A percentile compares a stretch with the other conserved stretches of the same genome.
phyloP scores from a whole-genome alignment of 148 eudicot genomes.

The Nepenthes mirabilis region DNA sequence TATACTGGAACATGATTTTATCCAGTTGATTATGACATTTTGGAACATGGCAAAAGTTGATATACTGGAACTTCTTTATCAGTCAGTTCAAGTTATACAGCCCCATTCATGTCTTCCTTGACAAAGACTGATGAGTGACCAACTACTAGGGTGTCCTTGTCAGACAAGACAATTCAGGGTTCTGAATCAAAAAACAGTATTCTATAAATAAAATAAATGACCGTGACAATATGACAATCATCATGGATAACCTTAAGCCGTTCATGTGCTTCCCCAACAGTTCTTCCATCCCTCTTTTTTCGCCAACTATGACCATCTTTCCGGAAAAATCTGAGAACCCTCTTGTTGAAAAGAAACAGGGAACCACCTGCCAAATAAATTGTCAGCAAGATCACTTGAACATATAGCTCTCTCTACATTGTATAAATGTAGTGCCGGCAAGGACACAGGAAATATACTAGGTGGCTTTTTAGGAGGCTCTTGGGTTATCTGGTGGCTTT shows the following conservation, averaged over 20 bases:
- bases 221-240: not conserved
- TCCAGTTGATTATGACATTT: no score
- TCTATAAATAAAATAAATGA: not conserved
- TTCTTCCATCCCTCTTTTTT: constrained; percentile 67
- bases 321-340: constrained; percentile 76
- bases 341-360: constrained; percentile 80
- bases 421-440: not conserved
- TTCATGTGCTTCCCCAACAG: constrained; percentile 92
- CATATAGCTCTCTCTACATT: not conserved
- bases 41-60: no score
- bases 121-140: no score
- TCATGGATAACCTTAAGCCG: constrained; percentile 61
- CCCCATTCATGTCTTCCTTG: no score
- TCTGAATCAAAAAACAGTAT: not conserved
- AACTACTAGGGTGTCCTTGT: no score
- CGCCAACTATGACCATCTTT: constrained; percentile 92
- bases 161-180: not conserved
- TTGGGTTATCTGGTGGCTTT: constrained; percentile 45
- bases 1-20: no score
- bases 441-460: constrained; percentile 21
- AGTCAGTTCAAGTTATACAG: no score
- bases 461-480: constrained; percentile 58
- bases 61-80: no score
- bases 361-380: constrained; percentile 58
- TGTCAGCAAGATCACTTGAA: constrained; percentile 2